These are phyloP conservation scores for Ascochyta fabae DNA, from an alignment of 2,329 filamentous ascomycete species.

Conservation along the genomic window DNA sequence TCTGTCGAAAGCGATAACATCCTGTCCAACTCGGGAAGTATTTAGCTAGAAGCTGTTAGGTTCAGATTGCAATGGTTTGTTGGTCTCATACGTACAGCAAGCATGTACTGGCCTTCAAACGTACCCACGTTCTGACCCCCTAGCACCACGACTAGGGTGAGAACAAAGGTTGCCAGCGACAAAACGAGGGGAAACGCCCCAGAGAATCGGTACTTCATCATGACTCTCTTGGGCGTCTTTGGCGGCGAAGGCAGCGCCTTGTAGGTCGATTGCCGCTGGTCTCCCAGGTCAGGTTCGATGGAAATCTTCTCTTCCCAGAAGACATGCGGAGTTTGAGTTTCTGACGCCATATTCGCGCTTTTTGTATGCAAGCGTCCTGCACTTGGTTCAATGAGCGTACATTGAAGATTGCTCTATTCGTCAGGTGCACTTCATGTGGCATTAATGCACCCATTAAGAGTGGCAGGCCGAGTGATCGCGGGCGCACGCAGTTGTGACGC, in stretches of 20 bases:
- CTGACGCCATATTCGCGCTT: constrained; percentile 4
- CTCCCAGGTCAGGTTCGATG: constrained; percentile 31
- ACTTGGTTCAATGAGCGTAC: background rate
- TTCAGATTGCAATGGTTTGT: background rate
- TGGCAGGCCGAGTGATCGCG: background rate
- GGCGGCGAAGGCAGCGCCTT: constrained; percentile 28
- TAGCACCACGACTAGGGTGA: constrained; percentile 27
- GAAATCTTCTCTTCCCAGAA: constrained; percentile 19
- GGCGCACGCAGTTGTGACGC: constrained; percentile 2
- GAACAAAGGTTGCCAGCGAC: constrained; percentile 21
- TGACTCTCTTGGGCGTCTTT: constrained; percentile 26
- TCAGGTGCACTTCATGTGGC: background rate
- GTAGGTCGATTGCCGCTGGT: constrained; percentile 26
- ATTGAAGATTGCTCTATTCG: background rate
- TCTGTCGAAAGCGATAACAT: constrained; percentile 24
- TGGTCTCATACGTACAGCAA: constrained; percentile 22
- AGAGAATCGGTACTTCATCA: constrained; percentile 32
- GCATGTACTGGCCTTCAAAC: constrained; percentile 25
- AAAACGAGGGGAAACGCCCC: constrained; percentile 22
- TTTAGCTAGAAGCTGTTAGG: constrained; percentile 24
- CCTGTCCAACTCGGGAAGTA: constrained; percentile 21
- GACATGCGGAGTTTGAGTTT: background rate
- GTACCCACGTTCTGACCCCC: constrained; percentile 19
- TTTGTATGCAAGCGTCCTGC: background rate
- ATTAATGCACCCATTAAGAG: background rate